Evolutionary conservation across 192 early-diverging fungal species (phyloP), one percentile per base, ranked within the genome.

Genomic region (Rhizophagus sp.): DNA sequence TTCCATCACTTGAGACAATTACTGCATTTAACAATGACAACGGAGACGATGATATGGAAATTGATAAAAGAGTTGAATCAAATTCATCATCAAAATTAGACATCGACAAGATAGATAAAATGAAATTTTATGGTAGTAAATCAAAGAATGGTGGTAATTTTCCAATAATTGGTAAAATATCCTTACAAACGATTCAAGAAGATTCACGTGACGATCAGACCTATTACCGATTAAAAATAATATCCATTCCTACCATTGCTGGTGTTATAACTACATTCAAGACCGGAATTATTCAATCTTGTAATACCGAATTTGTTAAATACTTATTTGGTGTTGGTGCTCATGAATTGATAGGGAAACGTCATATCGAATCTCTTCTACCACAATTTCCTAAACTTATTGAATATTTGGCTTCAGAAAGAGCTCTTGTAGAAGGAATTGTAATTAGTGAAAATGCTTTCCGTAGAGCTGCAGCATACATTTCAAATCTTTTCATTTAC

Each of bases 231-330:
- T 36, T 92, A 25, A 84, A 89, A 61, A 84, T 92, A 50, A 90
- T 89, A 15, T 90, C 90, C 1, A 88, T 92, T 69, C 88, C 90
- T 1, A 88, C 88, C 10, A 92, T 92, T 62, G 86, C 91, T 12
- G 90, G 91, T 1, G 84, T 92, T 7, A 84, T 92, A 73, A 91
- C 90, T 4, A 75, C 85, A 5, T 83, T 87, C 62, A 70, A 80
- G n/a, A 79, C 81, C 47, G 91, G 91, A 0, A 36, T 83, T 22
- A 88, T 92, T 33, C 88, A 91, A 52, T 85, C 85, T 22, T 87
- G 84, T 73, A 92, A 88, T 80, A 78, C 87, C 3, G 89, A 88
- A 4, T 89, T 90, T 65, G 87, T 88, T 12, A 92, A 91, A 79
- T 92, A 91, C 66, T 77, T 92, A 12, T 92, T 92, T 83, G 91